phyloP scores from a whole-genome alignment of 1,284 basidiomycete genomes.

The Moesziomyces sp. region DNA sequence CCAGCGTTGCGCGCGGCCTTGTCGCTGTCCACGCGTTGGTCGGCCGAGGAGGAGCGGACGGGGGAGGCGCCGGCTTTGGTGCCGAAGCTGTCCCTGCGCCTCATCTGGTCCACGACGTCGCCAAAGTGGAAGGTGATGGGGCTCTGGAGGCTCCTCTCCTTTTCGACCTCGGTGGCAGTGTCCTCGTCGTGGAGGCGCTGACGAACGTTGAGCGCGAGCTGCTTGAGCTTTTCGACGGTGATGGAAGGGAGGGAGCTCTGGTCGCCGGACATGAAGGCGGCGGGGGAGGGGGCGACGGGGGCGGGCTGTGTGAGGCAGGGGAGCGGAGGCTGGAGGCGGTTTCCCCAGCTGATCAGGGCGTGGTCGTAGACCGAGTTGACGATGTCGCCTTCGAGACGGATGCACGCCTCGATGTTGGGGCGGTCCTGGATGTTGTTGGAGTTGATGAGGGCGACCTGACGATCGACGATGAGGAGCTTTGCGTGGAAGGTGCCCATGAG shows the following conservation, averaged over 20 bases:
- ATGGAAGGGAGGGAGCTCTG: conserved; percentile 44
- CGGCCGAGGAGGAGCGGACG: conserved; percentile 4
- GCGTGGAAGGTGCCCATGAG: conserved; percentile 78
- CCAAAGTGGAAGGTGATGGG: conserved; percentile 53
- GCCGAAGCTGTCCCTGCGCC: conserved; percentile 39
- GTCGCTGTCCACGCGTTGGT: conserved; percentile 44
- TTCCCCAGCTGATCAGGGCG: conserved; percentile 77
- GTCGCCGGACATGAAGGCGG: conserved; percentile 49
- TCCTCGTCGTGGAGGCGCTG: conserved; percentile 56
- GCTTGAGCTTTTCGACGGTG: conserved; percentile 47
- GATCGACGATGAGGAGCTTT: conserved; percentile 80
- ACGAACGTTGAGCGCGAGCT: conserved; percentile 46
- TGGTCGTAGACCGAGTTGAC: conserved; percentile 80
- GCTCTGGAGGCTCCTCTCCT: conserved; percentile 41
- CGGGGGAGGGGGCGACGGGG: conserved; percentile 39
- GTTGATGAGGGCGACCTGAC: conserved; percentile 78
- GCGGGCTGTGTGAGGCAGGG: conserved; percentile 71
- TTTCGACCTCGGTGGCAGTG: conserved; percentile 54
- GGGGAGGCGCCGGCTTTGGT: conserved; percentile 18
- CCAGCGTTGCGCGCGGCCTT: conserved; percentile 58
- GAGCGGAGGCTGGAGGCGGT: conserved; percentile 73
- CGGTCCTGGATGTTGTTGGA: conserved; percentile 78
- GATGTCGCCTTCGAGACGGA: conserved; percentile 74
- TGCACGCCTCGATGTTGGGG: conserved; percentile 68
- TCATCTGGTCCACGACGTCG: conserved; percentile 57